A percentile compares a stretch with the other conserved stretches of the same genome.
These are phyloP conservation scores for Pseudogymnoascus sp. DNA, from an alignment of 2,329 filamentous ascomycete species.

Conservation along the genomic window DNA sequence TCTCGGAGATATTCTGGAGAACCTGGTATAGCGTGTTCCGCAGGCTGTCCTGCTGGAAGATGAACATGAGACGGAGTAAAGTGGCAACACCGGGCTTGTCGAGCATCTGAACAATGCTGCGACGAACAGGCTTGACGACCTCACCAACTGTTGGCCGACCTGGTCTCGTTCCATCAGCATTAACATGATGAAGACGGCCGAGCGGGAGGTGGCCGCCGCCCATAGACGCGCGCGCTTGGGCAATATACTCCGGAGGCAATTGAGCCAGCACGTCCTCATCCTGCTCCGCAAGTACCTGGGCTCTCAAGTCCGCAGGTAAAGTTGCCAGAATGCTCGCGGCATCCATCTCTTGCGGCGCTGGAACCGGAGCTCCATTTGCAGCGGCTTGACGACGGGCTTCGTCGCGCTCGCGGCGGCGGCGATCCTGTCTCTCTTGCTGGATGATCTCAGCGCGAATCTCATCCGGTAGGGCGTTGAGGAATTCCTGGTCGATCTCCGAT, in stretches of 20 bases:
- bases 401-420: conserved; percentile 79
- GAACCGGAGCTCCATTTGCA: conserved; percentile 33
- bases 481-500: conserved; percentile 83
- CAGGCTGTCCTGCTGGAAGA: conserved; percentile 81
- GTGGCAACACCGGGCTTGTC: conserved; percentile 94
- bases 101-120: conserved; percentile 88
- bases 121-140: conserved; percentile 55
- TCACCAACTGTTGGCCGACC: conserved; percentile 38
- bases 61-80: conserved; percentile 96
- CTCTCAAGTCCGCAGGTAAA: conserved; percentile 73
- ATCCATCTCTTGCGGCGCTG: conserved; percentile 67
- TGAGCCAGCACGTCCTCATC: conserved; percentile 79
- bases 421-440: conserved; percentile 81
- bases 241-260: conserved; percentile 75
- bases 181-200: conserved; percentile 31
- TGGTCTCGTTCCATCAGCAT: conserved; percentile 32
- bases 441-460: conserved; percentile 87
- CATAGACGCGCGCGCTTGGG: conserved; percentile 62
- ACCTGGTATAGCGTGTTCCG: conserved; percentile 78
- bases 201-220: not conserved
- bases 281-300: conserved; percentile 84
- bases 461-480: conserved; percentile 82
- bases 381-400: conserved; percentile 62
- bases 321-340: conserved; percentile 86
- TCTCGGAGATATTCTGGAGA: conserved; percentile 86